Base-by-base conservation (phyloP, 768 basidiomycete genomes). In the Boletus speciosus region DNA sequence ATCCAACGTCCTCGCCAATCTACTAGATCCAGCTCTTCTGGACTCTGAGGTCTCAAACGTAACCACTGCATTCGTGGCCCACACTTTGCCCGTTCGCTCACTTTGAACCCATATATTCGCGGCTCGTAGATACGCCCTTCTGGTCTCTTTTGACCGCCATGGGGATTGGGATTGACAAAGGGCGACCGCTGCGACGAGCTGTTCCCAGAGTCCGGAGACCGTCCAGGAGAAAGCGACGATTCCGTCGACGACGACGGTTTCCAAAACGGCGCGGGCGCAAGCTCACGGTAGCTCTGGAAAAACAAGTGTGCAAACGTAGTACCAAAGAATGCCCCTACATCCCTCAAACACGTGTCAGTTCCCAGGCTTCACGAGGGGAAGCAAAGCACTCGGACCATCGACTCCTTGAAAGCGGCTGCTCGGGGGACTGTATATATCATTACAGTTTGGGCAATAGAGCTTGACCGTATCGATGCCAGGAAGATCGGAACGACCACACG, bases 61-160 rank as follows among this genome's bases (percentile, higher is more conserved):
- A 98, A 71, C 97, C 97, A 99, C 65, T 88, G 86, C 95, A 99
- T 98, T 54, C 97, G 80, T 14, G 97, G 97, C 5, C 97, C 97
- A 62, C 84, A 90, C 70, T 93, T 90, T 11, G 97, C 93, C 48
- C 91, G 78, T 70, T 99, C 97, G 66, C 88, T 94, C 27, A 99
- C 96, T 73, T 88, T 91, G 80, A 99, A 99, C 0, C 97, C 97
- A 63, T 98, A 98, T 66, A 99, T 96, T 70, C 88, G 82, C 6
- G 95, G 91, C 15, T 85, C 79, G 66, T 99, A 98, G 14, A 98
- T 83, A 67, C 86, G 84, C 5, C 91, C 92, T 29, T 84, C 81
- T 3, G 94, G 90, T 39, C 83, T 83, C 71, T 93, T 94, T 72
- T 96, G 93, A 0, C 91, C 91, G 10, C 91, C 91, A 58, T 92